Base-by-base conservation (phyloP, 352 stramenopile species). In the Pythium biforme region DNA sequence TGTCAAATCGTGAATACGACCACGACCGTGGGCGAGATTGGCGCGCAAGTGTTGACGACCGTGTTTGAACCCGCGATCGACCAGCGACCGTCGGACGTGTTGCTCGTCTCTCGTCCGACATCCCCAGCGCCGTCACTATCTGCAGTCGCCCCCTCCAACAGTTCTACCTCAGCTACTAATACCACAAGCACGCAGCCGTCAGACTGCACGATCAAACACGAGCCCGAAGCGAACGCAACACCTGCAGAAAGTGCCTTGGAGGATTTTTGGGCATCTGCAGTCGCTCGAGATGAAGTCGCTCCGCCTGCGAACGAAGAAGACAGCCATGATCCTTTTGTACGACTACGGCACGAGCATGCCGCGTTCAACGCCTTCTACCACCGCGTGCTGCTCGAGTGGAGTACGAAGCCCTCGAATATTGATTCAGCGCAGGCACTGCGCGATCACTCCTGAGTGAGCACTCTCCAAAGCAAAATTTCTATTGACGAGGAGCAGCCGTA, bases 1-100 rank as follows among this genome's bases (percentile, higher is more conserved):
- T 90, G 80, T 50, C 58, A 89, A 23, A 70, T 83, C 47, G 62
- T 89, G 23, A 85, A 83, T 50, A 67, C 79, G 2, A 75, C 69
- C 41, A 27, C 64, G 6, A 70, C 52, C 3, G 58, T 70, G 1
- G 55, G 39, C 7, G 63, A 70, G 40, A 70, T 70, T 15, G 63
- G 63, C n/a, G 63, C 63, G n/a, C 55, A 70, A 31, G 11, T 69
- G 10, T 45, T 34, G 31, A 34, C 54, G n/a, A 34, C 52, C 19
- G 59, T 29, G 3, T 56, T 63, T 40, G 45, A 47, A 4, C 56
- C 45, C 12, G 48, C 48, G n/a, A 41, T 43, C 10, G 57, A 56
- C 33, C 40, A 54, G 26, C 46, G 20, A 17, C 45, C 52, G 14
- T 11, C 34, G 22, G 34, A 50, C 34, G 39, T n/a, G 11, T 2